phyloP scores from a whole-genome alignment of 139 green algal species.

The Coccomyxa sp. region DNA sequence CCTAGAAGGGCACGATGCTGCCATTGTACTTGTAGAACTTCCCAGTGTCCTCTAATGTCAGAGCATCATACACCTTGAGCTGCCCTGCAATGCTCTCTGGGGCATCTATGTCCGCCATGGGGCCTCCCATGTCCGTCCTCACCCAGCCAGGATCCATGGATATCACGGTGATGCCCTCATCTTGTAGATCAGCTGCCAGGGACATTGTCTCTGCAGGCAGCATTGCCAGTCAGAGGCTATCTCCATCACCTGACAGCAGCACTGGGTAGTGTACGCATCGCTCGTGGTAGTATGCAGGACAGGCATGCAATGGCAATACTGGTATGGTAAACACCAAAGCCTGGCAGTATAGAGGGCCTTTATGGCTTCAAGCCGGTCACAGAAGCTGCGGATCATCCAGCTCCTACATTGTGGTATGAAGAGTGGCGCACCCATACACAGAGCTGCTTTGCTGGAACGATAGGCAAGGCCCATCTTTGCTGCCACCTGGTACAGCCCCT shows the following conservation, averaged over 20 bases:
- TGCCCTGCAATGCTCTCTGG: not conserved
- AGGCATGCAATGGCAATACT: too few relatives aligned
- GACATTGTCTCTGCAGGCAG: not conserved
- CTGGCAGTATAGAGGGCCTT: too few relatives aligned
- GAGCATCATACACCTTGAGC: not conserved
- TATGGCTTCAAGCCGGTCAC: too few relatives aligned
- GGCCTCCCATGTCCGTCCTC: not conserved
- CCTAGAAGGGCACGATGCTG: not conserved
- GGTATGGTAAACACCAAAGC: too few relatives aligned
- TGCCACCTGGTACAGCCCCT: not conserved
- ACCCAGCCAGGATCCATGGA: not conserved
- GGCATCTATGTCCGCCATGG: not conserved
- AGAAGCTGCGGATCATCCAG: too few relatives aligned
- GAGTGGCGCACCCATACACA: conserved; percentile 11
- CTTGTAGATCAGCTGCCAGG: not conserved
- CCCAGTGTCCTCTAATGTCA: not conserved
- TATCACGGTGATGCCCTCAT: not conserved
- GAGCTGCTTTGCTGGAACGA: not conserved
- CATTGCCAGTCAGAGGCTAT: not conserved
- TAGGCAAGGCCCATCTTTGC: not conserved
- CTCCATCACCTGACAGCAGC: too few relatives aligned
- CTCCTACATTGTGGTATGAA: too few relatives aligned
- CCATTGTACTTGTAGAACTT: not conserved
- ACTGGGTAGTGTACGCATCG: too few relatives aligned
- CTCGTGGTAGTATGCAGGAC: too few relatives aligned